Evolutionary conservation across 2,329 filamentous ascomycete genomes (phyloP), one percentile per base, ranked within the genome.

Genomic region (Setomelanomma holmii): DNA sequence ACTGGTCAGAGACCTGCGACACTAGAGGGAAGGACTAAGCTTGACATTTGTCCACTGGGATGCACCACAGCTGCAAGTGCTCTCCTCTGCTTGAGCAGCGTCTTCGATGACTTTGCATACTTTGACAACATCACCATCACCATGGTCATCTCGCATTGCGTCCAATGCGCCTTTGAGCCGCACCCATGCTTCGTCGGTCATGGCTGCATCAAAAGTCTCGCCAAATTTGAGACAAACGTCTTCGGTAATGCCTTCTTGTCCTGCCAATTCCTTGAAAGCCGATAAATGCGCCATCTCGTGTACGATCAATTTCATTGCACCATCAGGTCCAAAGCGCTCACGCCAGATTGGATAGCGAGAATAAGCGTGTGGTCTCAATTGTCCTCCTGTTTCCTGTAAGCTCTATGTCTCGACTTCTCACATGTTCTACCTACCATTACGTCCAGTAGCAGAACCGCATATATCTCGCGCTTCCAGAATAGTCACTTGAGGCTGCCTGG

Each of bases 171-270:
- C 48, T 27, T 48, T 52, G 21, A 57, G 51, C 21, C 55, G 45
- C 33, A 24, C 21, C 55, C 55, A 57, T 11, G 55, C 55, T 19
- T 57, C 55, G 27, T 57, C 55, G 7, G 55, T 49, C 55, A 57
- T 57, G 36, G 55, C 55, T 17, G 55, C 55, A 44, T 57, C 55
- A 27, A 55, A 57, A 6, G 55, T 57, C 24, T 57, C 48, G 4
- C 48, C 51, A n/a, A 55, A 54, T 27, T 55, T 49, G n/a, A 57
- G 45, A 39, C 55, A 57, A 3, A 46, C 48, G 35, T 57, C 55
- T 38, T 51, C 51, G 1, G 48, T 42, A 8, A 57, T 55, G 4
- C 45, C 34, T 39, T 57, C 55, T 23, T 54, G 47, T n/a, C 45
- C 40, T 5, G 51, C 39, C 1, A 56, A 38, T 6, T 56, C 33